phyloP scores from a whole-genome alignment of 495 filamentous ascomycete genomes.

The Neurospora sp. region DNA sequence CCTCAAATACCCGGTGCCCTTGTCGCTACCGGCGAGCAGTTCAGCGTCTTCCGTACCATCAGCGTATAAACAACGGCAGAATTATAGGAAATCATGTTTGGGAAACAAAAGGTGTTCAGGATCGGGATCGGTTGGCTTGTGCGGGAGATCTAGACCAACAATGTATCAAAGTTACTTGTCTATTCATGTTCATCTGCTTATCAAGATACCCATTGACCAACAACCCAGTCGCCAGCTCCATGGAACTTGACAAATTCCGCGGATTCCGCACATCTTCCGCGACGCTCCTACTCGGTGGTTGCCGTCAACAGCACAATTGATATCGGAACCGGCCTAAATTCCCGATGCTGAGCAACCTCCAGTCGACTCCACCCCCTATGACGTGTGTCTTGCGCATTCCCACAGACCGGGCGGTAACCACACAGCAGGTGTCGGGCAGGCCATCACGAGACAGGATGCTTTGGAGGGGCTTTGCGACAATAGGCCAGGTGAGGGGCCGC shows the following conservation, averaged over 20 bases:
- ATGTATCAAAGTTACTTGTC: background rate
- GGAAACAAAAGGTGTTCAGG: background rate
- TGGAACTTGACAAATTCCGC: background rate
- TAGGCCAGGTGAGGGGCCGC: background rate
- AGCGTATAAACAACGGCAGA: slow-evolving; percentile 38
- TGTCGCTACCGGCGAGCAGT: slow-evolving; percentile 81
- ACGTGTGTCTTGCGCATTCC: background rate
- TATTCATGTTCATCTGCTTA: background rate
- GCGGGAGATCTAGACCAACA: background rate
- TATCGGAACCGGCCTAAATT: background rate
- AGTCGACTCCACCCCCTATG: background rate
- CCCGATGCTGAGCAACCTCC: background rate
- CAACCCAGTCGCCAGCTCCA: background rate
- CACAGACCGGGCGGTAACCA: background rate
- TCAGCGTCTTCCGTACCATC: slow-evolving; percentile 65
- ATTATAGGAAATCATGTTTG: background rate
- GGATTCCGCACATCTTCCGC: background rate
- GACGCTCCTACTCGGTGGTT: background rate
- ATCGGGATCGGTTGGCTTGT: background rate
- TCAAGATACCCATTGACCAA: background rate
- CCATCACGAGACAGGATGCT: background rate
- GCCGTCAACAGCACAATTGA: background rate
- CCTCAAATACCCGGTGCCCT: slow-evolving; percentile 87
- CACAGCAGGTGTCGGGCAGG: background rate
- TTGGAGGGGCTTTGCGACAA: background rate